Evolutionary conservation across 2,329 filamentous ascomycete genomes (phyloP).

Genomic region (Dissoconium aciculare): DNA sequence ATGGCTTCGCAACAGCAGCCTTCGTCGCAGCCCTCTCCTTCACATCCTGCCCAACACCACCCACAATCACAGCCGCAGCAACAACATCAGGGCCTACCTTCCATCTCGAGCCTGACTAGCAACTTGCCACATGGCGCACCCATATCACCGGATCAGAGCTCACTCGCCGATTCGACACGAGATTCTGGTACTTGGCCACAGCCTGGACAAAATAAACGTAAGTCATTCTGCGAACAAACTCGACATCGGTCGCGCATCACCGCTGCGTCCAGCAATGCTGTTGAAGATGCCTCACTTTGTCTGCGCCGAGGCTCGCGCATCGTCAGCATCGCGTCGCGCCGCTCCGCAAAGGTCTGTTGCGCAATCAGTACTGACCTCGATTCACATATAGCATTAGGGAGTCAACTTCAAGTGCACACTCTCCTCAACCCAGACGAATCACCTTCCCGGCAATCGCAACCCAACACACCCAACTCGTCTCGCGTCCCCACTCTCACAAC

Average conservation of each 20-base stretch:
- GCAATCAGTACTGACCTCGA: too few relatives aligned
- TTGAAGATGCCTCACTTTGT: slow-evolving; percentile 3
- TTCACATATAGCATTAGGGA: too few relatives aligned
- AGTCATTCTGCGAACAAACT: slow-evolving; percentile 10
- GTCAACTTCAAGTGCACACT: slow-evolving; percentile 34
- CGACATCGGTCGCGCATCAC: background rate
- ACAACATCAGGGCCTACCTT: slow-evolving; percentile 20
- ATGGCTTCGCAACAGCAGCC: slow-evolving; percentile 7
- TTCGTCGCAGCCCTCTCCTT: too few relatives aligned
- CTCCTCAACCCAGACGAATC: slow-evolving; percentile 37
- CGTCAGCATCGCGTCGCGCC: slow-evolving; percentile 14
- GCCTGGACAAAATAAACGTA: slow-evolving; percentile 24
- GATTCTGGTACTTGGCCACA: slow-evolving; percentile 26
- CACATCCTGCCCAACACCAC: too few relatives aligned
- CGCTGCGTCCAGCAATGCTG: slow-evolving; percentile 4
- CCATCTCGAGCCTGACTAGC: slow-evolving; percentile 25
- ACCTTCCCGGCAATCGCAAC: slow-evolving; percentile 28
- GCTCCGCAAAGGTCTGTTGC: slow-evolving; percentile 30
- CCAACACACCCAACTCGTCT: slow-evolving; percentile 30
- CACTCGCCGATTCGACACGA: slow-evolving; percentile 19
- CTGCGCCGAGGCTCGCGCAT: slow-evolving; percentile 1
- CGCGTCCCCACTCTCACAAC: slow-evolving; percentile 21
- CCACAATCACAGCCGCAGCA: slow-evolving; percentile 13
- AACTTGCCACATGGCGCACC: slow-evolving; percentile 19
- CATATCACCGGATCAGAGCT: slow-evolving; percentile 20